Evolutionary conservation across 129 eudicot species (phyloP).

Genomic region (Heracleum sosnowskyi): DNA sequence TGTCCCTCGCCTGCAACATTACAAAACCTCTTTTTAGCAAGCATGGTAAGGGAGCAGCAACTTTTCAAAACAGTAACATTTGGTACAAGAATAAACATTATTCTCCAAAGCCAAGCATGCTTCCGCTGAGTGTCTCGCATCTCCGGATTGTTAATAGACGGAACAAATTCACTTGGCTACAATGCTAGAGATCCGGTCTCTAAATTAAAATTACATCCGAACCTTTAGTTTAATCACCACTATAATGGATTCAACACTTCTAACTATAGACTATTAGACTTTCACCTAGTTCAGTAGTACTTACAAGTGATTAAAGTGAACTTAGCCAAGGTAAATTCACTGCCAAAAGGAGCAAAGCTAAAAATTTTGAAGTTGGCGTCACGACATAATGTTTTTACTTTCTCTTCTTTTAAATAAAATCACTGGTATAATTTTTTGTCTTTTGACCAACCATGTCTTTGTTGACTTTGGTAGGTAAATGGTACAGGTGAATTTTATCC

Average conservation of each 20-base stretch:
- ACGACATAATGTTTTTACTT: constrained; percentile 1
- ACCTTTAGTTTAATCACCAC: neutral
- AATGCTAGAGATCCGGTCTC: too few relatives aligned
- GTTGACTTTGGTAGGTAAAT: constrained; percentile 14
- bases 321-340: neutral
- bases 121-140: neutral
- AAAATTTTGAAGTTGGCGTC: neutral
- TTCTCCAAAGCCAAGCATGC: neutral
- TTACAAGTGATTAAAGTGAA: neutral
- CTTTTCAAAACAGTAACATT: neutral
- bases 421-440: neutral
- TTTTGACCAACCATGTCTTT: constrained; percentile 8
- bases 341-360: constrained; percentile 8
- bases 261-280: neutral
- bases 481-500: neutral
- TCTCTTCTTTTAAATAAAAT: constrained; percentile 16
- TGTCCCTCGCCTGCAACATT: constrained; percentile 27
- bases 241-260: neutral
- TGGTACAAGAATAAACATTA: neutral
- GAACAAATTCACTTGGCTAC: neutral
- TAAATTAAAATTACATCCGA: neutral
- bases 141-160: neutral
- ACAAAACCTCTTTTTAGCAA: neutral
- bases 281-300: neutral
- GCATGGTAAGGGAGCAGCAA: neutral